Conservation (phyloP, 106 monocot species). For the Dioscorea dumetorum region DNA sequence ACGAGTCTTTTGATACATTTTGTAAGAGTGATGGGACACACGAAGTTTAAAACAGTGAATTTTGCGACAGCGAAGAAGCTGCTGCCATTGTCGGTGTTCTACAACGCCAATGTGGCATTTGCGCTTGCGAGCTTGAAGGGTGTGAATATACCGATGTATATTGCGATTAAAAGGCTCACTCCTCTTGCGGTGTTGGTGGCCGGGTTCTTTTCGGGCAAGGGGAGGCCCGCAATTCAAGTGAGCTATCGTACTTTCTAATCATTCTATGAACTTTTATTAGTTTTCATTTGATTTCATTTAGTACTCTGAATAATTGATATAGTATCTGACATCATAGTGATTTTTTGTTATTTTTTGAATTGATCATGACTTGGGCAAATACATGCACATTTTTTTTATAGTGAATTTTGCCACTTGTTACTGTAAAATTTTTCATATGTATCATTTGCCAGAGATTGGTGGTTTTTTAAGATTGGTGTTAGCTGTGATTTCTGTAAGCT, state of each 20-base stretch:
- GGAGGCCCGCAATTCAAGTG: slow-evolving; percentile 74
- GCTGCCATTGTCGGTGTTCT: slow-evolving; percentile 83
- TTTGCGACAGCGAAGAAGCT: slow-evolving; percentile 78
- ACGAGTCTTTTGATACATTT: slow-evolving; percentile 69
- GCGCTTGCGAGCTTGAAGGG: slow-evolving; percentile 92
- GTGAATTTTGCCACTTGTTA: no score
- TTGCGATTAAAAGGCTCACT: slow-evolving; percentile 92
- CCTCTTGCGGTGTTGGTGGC: slow-evolving; percentile 87
- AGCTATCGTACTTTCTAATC: neutral
- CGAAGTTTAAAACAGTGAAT: slow-evolving; percentile 52
- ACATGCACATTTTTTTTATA: no score
- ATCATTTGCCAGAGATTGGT: no score
- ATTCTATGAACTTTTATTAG: no score
- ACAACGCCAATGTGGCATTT: slow-evolving; percentile 99
- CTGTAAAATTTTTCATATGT: no score
- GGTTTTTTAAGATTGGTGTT: no score
- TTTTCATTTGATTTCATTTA: no score
- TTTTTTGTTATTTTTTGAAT: no score
- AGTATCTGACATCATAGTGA: no score
- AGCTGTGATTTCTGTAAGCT: neutral
- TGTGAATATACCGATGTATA: slow-evolving; percentile 98
- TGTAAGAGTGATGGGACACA: slow-evolving; percentile 42
- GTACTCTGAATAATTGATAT: no score
- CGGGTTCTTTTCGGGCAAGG: slow-evolving; percentile 75
- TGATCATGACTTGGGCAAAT: no score